A percentile compares a stretch with the other conserved stretches of the same genome.
Evolutionary conservation across 73 alveolate genomes (phyloP).

Genomic region (Uronychia binucleata): DNA sequence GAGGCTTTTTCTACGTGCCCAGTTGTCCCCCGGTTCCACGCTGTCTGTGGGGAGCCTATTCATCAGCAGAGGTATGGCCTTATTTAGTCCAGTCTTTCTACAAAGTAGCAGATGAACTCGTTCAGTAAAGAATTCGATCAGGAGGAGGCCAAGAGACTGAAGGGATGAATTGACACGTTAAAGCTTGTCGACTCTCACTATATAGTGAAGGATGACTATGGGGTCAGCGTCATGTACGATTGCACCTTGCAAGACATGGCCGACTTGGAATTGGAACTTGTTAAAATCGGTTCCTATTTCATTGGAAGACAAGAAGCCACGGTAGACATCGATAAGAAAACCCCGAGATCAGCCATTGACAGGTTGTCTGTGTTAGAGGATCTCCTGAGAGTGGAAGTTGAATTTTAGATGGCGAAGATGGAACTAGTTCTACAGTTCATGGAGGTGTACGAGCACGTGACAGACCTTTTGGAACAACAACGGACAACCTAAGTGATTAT

Average conservation of each 20-base stretch:
- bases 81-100: too few relatives aligned
- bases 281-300: slow-evolving; percentile 82
- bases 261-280: slow-evolving; percentile 80
- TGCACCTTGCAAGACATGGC: slow-evolving; percentile 79
- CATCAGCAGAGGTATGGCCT: background rate
- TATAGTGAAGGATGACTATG: slow-evolving; percentile 82
- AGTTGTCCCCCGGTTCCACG: slow-evolving; percentile 43
- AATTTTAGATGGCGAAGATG: slow-evolving; percentile 79
- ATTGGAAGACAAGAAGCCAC: slow-evolving; percentile 79
- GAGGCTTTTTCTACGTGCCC: slow-evolving; percentile 57
- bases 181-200: slow-evolving; percentile 19
- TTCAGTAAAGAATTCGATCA: slow-evolving; percentile 3
- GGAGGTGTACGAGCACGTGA: slow-evolving; percentile 88
- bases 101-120: too few relatives aligned
- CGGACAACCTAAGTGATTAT: slow-evolving; percentile 75
- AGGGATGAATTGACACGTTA: slow-evolving; percentile 50
- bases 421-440: slow-evolving; percentile 74
- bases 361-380: slow-evolving; percentile 81
- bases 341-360: slow-evolving; percentile 82
- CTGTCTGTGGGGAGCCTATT: slow-evolving; percentile 48
- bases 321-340: slow-evolving; percentile 69
- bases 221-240: slow-evolving; percentile 80
- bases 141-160: background rate
- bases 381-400: slow-evolving; percentile 73
- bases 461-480: slow-evolving; percentile 81